Conservation (phyloP, 495 filamentous ascomycete genomes). For the Penicillium mononematosum region DNA sequence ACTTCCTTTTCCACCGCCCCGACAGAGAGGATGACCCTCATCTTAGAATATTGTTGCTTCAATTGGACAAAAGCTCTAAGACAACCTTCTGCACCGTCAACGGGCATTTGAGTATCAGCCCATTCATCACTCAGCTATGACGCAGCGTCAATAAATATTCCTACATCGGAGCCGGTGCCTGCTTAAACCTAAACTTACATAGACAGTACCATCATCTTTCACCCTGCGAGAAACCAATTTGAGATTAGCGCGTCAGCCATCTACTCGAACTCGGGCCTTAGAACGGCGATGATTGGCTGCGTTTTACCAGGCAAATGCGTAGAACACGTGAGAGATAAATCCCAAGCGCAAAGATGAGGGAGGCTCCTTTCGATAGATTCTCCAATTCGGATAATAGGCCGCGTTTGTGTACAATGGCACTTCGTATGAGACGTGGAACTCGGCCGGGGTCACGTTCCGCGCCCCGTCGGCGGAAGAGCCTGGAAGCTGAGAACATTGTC, state of each 20-base stretch:
- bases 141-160: slow-evolving; percentile 23
- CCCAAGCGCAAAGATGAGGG: slow-evolving; percentile 73
- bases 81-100: slow-evolving; percentile 76
- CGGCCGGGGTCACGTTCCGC: slow-evolving; percentile 26
- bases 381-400: slow-evolving; percentile 88
- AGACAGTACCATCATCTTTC: slow-evolving; percentile 74
- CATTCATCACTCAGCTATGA: slow-evolving; percentile 80
- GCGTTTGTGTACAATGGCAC: slow-evolving; percentile 60
- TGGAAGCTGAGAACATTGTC: slow-evolving; percentile 26
- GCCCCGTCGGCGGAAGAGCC: slow-evolving; percentile 23
- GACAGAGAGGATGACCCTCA: slow-evolving; percentile 82
- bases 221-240: slow-evolving; percentile 53
- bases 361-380: slow-evolving; percentile 72
- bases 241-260: slow-evolving; percentile 33
- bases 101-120: slow-evolving; percentile 75
- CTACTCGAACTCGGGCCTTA: slow-evolving; percentile 14
- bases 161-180: slow-evolving; percentile 8
- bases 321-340: slow-evolving; percentile 76
- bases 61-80: slow-evolving; percentile 71
- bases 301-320: slow-evolving; percentile 74
- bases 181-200: slow-evolving; percentile 51
- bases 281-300: slow-evolving; percentile 20
- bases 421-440: slow-evolving; percentile 32
- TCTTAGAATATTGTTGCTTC: slow-evolving; percentile 70
- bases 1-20: slow-evolving; percentile 77